phyloP scores from a whole-genome alignment of 1,284 basidiomycete genomes.

The Volvariella surrecta region DNA sequence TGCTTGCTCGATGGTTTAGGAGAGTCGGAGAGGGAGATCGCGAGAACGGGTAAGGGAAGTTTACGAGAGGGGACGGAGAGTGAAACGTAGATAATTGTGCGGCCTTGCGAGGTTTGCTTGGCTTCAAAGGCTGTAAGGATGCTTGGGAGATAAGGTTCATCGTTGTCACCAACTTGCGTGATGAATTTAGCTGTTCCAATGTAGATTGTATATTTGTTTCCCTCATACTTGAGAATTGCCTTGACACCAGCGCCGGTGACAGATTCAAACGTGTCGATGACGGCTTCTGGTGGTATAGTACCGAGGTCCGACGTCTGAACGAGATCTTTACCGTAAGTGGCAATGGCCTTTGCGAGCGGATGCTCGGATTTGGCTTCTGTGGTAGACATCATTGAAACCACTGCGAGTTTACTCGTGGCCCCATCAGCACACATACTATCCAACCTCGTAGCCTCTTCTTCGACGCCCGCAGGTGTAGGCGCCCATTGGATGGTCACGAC shows the following conservation, averaged over 20 bases:
- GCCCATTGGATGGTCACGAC: slow-evolving; percentile 79
- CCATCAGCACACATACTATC: slow-evolving; percentile 53
- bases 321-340: slow-evolving; percentile 68
- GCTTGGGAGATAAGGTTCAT: slow-evolving; percentile 34
- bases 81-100: slow-evolving; percentile 81
- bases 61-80: slow-evolving; percentile 33
- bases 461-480: slow-evolving; percentile 22
- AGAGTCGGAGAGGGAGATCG: slow-evolving; percentile 75
- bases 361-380: slow-evolving; percentile 93
- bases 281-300: slow-evolving; percentile 29
- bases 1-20: slow-evolving; percentile 78
- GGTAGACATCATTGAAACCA: slow-evolving; percentile 78
- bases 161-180: slow-evolving; percentile 28
- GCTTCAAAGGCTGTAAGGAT: slow-evolving; percentile 55
- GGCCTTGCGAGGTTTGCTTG: slow-evolving; percentile 62
- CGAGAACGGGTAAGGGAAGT: slow-evolving; percentile 44
- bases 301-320: slow-evolving; percentile 25
- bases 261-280: slow-evolving; percentile 72
- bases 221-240: slow-evolving; percentile 47
- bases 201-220: slow-evolving; percentile 46
- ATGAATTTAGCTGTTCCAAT: slow-evolving; percentile 75
- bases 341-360: slow-evolving; percentile 89
- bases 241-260: slow-evolving; percentile 86
- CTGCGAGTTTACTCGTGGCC: slow-evolving; percentile 46
- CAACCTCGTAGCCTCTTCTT: slow-evolving; percentile 34